These are phyloP conservation scores for Hygrocybe coccinea DNA, from an alignment of 768 basidiomycete genomes.

Conservation along the genomic window DNA sequence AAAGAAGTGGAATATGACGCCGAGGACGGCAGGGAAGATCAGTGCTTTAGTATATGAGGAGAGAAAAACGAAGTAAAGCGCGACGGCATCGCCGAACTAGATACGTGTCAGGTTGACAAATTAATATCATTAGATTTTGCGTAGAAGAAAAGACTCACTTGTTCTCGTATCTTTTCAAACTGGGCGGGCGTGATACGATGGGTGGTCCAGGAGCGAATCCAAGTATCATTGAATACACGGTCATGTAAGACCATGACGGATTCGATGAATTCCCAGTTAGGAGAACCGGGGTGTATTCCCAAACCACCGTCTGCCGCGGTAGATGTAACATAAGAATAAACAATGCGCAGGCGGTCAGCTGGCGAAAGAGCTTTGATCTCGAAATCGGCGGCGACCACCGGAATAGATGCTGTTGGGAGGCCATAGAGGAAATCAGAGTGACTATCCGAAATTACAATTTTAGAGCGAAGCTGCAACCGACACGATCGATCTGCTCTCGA, in stretches of 20 bases:
- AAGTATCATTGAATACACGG: slow-evolving; percentile 68
- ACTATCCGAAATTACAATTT: too few relatives aligned
- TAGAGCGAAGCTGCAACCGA: too few relatives aligned
- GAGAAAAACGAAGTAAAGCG: slow-evolving; percentile 88
- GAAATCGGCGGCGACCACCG: slow-evolving; percentile 40
- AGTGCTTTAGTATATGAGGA: slow-evolving; percentile 79
- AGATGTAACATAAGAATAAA: slow-evolving; percentile 67
- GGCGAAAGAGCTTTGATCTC: slow-evolving; percentile 50
- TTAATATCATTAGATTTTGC: background rate
- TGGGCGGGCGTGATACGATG: slow-evolving; percentile 58
- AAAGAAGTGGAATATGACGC: slow-evolving; percentile 64
- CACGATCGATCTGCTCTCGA: too few relatives aligned
- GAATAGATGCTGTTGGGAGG: slow-evolving; percentile 45
- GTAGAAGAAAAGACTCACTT: slow-evolving; percentile 42
- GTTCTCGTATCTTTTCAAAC: slow-evolving; percentile 66
- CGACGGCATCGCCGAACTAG: slow-evolving; percentile 74
- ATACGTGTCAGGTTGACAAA: background rate
- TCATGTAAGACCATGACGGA: slow-evolving; percentile 84
- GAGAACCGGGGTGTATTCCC: slow-evolving; percentile 67
- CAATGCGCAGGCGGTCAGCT: slow-evolving; percentile 76
- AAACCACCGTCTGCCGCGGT: slow-evolving; percentile 74
- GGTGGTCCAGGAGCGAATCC: slow-evolving; percentile 74
- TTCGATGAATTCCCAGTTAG: slow-evolving; percentile 77
- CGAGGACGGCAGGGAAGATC: slow-evolving; percentile 67
- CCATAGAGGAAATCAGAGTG: slow-evolving; percentile 74